These are phyloP conservation scores for Rhodotorula babjevae DNA, from an alignment of 768 basidiomycete genomes.

Conservation along the genomic window DNA sequence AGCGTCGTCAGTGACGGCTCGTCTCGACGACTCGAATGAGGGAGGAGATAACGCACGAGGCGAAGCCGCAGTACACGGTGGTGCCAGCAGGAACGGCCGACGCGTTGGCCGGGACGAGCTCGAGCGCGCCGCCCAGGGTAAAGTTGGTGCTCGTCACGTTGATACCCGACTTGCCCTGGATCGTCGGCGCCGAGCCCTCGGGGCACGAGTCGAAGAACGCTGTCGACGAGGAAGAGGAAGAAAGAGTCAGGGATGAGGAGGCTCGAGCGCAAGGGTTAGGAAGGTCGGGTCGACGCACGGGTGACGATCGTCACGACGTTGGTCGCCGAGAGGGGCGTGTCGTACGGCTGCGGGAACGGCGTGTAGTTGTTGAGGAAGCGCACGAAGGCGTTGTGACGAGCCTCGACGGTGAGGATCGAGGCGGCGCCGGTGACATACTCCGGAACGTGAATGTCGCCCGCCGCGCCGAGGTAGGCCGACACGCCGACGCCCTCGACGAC, in stretches of 20 bases:
- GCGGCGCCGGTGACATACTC: slow-evolving; percentile 56
- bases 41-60: slow-evolving; percentile 5
- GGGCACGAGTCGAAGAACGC: slow-evolving; percentile 56
- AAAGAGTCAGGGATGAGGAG: neutral
- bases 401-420: slow-evolving; percentile 60
- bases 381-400: slow-evolving; percentile 41
- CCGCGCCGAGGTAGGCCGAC: slow-evolving; percentile 50
- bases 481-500: slow-evolving; percentile 16
- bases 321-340: slow-evolving; percentile 57
- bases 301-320: slow-evolving; percentile 55
- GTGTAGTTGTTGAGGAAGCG: slow-evolving; percentile 52
- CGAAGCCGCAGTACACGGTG: slow-evolving; percentile 33
- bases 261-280: neutral
- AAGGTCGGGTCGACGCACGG: neutral
- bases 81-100: slow-evolving; percentile 1
- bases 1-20: neutral
- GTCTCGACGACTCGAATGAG: no score
- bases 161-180: slow-evolving; percentile 54
- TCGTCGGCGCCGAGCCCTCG: slow-evolving; percentile 51
- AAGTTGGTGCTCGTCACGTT: slow-evolving; percentile 45
- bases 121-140: slow-evolving; percentile 44
- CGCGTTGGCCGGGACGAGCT: slow-evolving; percentile 33
- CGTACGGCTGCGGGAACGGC: slow-evolving; percentile 57
- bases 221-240: slow-evolving; percentile 12
- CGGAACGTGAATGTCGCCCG: slow-evolving; percentile 34